Conservation (phyloP, 176 grass and related monocot genomes). For the Cymbopogon citratus region DNA sequence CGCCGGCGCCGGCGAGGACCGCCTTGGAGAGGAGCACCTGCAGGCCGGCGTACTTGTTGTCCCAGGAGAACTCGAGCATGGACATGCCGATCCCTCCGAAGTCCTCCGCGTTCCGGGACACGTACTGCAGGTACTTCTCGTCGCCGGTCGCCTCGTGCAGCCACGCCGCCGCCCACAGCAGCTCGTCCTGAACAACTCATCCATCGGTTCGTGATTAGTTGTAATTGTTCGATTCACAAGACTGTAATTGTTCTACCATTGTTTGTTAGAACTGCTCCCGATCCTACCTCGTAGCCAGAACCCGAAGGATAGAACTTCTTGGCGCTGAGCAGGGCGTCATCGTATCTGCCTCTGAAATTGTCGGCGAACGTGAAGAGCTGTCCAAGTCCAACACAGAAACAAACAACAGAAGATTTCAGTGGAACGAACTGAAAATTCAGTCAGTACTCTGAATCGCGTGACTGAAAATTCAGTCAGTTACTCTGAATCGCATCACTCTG, state of each 20-base stretch:
- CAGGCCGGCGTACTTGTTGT: constrained; percentile 93
- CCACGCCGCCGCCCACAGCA: constrained; percentile 85
- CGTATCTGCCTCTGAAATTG: constrained; percentile 70
- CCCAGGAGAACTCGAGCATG: constrained; percentile 85
- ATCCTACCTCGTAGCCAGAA: constrained; percentile 53
- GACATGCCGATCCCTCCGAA: constrained; percentile 80
- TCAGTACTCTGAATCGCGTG: background rate
- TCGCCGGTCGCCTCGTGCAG: constrained; percentile 79
- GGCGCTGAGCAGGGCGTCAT: constrained; percentile 44
- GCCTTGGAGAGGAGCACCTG: constrained; percentile 85
- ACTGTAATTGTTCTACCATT: background rate
- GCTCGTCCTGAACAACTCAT: constrained; percentile 46
- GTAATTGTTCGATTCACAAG: background rate
- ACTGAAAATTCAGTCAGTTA: background rate
- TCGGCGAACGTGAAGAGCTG: constrained; percentile 87
- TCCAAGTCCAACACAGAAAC: background rate
- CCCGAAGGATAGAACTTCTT: constrained; percentile 90
- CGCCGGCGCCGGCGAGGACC: constrained; percentile 33
- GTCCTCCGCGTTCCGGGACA: constrained; percentile 44
- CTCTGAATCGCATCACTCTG: background rate
- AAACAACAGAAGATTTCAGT: background rate
- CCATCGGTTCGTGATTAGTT: background rate
- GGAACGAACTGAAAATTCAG: background rate
- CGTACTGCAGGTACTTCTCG: constrained; percentile 61
- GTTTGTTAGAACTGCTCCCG: too few species aligned